Base-by-base conservation (phyloP, 2,329 filamentous ascomycete genomes). In the Penicillium sp. region DNA sequence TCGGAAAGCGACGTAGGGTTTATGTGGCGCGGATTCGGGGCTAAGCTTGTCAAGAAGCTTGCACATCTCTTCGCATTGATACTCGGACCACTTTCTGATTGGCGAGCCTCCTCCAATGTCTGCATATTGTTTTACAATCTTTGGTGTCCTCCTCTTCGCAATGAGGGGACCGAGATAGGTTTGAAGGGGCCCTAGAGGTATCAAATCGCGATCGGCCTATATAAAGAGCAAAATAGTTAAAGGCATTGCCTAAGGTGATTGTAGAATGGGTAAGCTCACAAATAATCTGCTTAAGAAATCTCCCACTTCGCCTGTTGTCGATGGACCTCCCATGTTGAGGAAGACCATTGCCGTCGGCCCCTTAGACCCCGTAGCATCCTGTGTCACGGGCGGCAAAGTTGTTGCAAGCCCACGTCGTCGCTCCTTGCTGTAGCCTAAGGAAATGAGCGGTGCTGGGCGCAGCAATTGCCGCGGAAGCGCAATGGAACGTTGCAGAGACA, bases 311-410 rank as follows among this genome's bases (percentile, higher is more conserved):
- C 89, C 87, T 5, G 90, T 91, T 4, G 91, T 97, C 1, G 92
- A 91, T 3, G 95, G 95, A 0, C 95, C 95, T 63, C 95, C 95
- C 95, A 99, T 99, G 80, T 99, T 99, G 81, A 99, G 87, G 74
- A 99, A 97, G 15, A 99, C 95, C 88, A 99, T 98, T 48, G 95
- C 95, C 5, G 95, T 99, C 7, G 93, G 93, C 0, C 94, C 94
- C 73, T 91, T 86, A 3, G 85, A 84, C 53, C 85, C 86, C 0
- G 86, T 86, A 7, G 86, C 83, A 84, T 92, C 85, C 76, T 96
- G 92, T 0, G 91, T 93, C 23, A 95, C 92, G 7, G 92, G 91
- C 11, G 91, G 90, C 5, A 87, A 88, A 19, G 84, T 82, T 15
- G 88, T 90, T 31, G 89, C 90, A 68, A 82, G 78, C 5, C 73